Evolutionary conservation across 495 filamentous ascomycete genomes (phyloP).

Genomic region (Neurospora africana): DNA sequence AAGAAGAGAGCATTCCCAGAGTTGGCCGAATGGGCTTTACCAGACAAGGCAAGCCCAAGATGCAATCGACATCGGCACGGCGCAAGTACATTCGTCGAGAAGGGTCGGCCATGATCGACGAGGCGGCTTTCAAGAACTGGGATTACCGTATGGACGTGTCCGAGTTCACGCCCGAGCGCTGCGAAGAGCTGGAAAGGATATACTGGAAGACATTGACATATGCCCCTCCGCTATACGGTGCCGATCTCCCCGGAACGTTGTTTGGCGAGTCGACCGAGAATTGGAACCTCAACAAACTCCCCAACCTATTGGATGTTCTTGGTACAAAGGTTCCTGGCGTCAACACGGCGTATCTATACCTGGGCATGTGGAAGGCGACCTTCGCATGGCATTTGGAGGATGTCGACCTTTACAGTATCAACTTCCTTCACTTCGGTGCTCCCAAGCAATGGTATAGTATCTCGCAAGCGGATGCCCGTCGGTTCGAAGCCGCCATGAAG

Average conservation of each 20-base stretch:
- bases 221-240: slow-evolving; percentile 88
- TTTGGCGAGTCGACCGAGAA: slow-evolving; percentile 75
- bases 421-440: slow-evolving; percentile 97
- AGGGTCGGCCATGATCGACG: slow-evolving; percentile 62
- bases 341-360: slow-evolving; percentile 96
- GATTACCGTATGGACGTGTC: slow-evolving; percentile 77
- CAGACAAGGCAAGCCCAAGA: slow-evolving; percentile 37
- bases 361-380: slow-evolving; percentile 99
- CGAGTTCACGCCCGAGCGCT: slow-evolving; percentile 81
- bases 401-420: slow-evolving; percentile 98
- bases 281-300: slow-evolving; percentile 93
- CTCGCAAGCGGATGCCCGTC: slow-evolving; percentile 86
- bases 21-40: slow-evolving; percentile 30
- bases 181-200: slow-evolving; percentile 81
- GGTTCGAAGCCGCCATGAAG: slow-evolving; percentile 92
- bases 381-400: slow-evolving; percentile 99
- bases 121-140: slow-evolving; percentile 76
- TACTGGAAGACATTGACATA: slow-evolving; percentile 97
- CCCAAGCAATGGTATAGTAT: slow-evolving; percentile 99
- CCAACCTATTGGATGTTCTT: slow-evolving; percentile 86
- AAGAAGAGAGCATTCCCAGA: slow-evolving; percentile 25
- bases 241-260: slow-evolving; percentile 92
- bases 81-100: slow-evolving; percentile 74
- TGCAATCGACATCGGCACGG: slow-evolving; percentile 48
- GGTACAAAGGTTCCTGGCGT: slow-evolving; percentile 94